Conservation (phyloP, 768 basidiomycete genomes). For the Collybia sordida region DNA sequence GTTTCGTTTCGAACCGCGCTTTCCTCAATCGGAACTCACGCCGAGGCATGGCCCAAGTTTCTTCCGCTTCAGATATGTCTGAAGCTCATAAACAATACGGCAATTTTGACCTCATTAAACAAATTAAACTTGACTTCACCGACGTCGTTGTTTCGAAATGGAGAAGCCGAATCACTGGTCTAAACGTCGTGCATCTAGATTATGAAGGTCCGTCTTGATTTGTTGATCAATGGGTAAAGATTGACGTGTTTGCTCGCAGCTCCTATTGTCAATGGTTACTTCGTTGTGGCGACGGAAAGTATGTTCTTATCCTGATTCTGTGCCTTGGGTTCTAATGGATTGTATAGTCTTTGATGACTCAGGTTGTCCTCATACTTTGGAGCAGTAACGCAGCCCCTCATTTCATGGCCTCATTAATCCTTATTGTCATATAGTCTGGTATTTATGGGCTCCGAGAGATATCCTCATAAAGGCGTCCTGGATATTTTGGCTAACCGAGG, state of each 20-base stretch:
- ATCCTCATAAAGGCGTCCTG: slow-evolving; percentile 94
- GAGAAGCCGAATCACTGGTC: slow-evolving; percentile 83
- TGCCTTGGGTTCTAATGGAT: slow-evolving; percentile 1
- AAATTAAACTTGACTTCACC: slow-evolving; percentile 73
- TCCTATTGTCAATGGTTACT: slow-evolving; percentile 89
- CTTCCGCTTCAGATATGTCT: slow-evolving; percentile 26
- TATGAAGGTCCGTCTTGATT: slow-evolving; percentile 65
- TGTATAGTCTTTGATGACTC: slow-evolving; percentile 85
- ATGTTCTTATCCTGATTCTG: slow-evolving; percentile 6
- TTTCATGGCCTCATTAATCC: slow-evolving; percentile 1
- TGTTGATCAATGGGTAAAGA: slow-evolving; percentile 10
- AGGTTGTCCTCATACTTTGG: slow-evolving; percentile 94
- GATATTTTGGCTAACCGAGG: slow-evolving; percentile 94
- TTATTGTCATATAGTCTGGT: slow-evolving; percentile 54
- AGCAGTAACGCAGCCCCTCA: slow-evolving; percentile 65
- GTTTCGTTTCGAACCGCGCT: slow-evolving; percentile 1
- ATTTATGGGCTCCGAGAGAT: slow-evolving; percentile 94
- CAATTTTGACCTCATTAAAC: slow-evolving; percentile 83
- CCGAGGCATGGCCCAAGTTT: slow-evolving; percentile 4
- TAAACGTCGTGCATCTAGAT: slow-evolving; percentile 87
- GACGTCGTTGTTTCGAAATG: slow-evolving; percentile 86
- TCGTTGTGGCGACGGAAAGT: slow-evolving; percentile 91
- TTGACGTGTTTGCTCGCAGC: slow-evolving; percentile 40
- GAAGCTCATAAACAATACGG: slow-evolving; percentile 46
- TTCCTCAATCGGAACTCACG: slow-evolving; percentile 8